Evolutionary conservation across 805 yeast genomes (phyloP), one percentile per base, ranked within the genome.

Genomic region (Wickerhamiella alocasiicola): DNA sequence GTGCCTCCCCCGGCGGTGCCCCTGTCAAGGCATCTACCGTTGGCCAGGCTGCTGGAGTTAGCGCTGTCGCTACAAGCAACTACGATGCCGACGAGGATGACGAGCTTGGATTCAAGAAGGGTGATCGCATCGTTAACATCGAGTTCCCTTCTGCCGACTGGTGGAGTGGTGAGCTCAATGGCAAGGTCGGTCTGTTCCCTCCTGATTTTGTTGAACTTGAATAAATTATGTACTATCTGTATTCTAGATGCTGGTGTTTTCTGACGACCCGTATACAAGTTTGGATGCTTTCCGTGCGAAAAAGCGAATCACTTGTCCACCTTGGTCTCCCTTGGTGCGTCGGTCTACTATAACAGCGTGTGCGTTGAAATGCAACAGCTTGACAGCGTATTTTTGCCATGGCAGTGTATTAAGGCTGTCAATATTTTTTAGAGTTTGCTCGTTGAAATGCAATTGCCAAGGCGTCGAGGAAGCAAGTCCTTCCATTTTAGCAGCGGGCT

Each of bases 101-200:
- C 55, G 98, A 91, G 63, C 67, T 91, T 45, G 71, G 75, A 2
- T 91, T 91, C 59, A 71, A 66, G 18, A 95, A 83, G 56, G 93
- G 88, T 40, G 97, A 84, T 50, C 54, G 68, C 45, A 84, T 91
- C 47, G 65, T 74, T 15, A 81, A 84, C 45, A 80, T 91, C 47
- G 94, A 85, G 51, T 81, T 82, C 59, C 80, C 82, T 13, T 94
- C 85, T 52, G 95, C 83, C 34, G 95, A 83, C 57, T 91, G 98
- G 98, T 91, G 97, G 97, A 68, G 80, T 41, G 98, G 98, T 39
- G 76, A 73, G 46, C 68, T 78, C 51, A 63, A 75, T 24, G 95
- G 95, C 33, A 80, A 75, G 50, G 70, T 72, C 49, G 91, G 91
- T 44, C 66, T 88, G 42, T 87, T 88, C 76, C 98, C 98, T 40